Evolutionary conservation across 768 basidiomycete genomes (phyloP).

Genomic region (Sporobolomyces roseus): DNA sequence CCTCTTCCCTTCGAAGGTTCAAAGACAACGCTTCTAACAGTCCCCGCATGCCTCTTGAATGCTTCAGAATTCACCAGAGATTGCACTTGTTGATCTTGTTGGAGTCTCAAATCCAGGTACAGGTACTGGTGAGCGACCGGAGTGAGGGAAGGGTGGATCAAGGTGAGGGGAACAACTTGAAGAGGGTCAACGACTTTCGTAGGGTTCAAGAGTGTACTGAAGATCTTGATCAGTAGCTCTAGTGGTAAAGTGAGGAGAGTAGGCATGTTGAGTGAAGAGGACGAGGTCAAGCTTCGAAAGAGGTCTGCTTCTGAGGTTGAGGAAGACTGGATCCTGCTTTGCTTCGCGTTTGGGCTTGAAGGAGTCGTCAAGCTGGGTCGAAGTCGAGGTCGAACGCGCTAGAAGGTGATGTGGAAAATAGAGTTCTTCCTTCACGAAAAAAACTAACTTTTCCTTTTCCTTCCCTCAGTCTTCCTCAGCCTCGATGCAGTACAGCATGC

Average conservation of each 20-base stretch:
- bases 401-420: no score
- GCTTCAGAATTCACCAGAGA: not conserved
- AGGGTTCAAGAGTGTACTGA: not conserved
- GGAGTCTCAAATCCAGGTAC: not conserved
- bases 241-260: conserved; percentile 15
- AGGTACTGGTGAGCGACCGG: not conserved
- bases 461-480: no score
- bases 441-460: no score
- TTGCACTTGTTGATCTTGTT: not conserved
- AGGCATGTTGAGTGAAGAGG: not conserved
- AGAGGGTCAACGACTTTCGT: not conserved
- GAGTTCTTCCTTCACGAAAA: no score
- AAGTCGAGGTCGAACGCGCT: no score
- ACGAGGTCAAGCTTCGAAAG: no score
- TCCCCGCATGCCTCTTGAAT: not conserved
- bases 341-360: no score
- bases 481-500: no score
- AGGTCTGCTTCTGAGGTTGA: no score
- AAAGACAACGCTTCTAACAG: not conserved
- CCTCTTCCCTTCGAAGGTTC: not conserved
- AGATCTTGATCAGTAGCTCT: conserved; percentile 5
- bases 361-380: no score
- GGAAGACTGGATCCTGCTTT: no score
- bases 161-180: not conserved
- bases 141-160: not conserved